phyloP scores from a whole-genome alignment of 306 rosid species.

The Dicorynia guianensis region DNA sequence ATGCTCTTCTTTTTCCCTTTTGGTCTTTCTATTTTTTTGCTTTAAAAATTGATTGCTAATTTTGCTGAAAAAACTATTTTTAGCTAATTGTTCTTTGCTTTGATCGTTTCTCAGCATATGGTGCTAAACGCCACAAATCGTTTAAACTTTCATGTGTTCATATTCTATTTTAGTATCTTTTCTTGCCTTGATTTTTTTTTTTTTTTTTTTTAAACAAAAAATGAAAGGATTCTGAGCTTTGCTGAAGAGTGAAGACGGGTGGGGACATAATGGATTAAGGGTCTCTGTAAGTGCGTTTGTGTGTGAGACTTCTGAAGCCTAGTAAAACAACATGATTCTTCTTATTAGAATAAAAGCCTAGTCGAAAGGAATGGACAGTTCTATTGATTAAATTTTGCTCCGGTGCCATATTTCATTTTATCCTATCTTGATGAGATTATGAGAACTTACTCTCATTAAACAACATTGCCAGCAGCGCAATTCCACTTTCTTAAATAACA shows the following conservation, averaged over 20 bases:
- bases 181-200: not conserved
- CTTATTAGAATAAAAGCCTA: not conserved
- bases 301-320: not conserved
- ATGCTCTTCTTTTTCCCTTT: not conserved
- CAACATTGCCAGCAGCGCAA: not conserved
- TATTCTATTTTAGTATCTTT: not conserved
- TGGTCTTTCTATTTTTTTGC: not conserved
- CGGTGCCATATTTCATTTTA: not conserved
- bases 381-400: not conserved
- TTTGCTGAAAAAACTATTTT: not conserved
- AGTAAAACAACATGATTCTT: slow-evolving; percentile 5
- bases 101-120: not conserved
- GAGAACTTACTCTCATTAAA: not conserved
- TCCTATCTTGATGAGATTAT: not conserved
- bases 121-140: not conserved
- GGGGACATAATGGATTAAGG: slow-evolving; percentile 20
- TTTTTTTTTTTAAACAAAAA: not conserved
- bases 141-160: not conserved
- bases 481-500: not conserved
- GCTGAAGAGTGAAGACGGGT: not conserved
- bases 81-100: slow-evolving; percentile 3
- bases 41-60: slow-evolving; percentile 5
- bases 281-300: not conserved
- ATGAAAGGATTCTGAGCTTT: not conserved
- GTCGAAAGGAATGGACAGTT: too few relatives aligned